Conservation (phyloP, 1,284 basidiomycete species). For the Microbotryum violaceum region DNA sequence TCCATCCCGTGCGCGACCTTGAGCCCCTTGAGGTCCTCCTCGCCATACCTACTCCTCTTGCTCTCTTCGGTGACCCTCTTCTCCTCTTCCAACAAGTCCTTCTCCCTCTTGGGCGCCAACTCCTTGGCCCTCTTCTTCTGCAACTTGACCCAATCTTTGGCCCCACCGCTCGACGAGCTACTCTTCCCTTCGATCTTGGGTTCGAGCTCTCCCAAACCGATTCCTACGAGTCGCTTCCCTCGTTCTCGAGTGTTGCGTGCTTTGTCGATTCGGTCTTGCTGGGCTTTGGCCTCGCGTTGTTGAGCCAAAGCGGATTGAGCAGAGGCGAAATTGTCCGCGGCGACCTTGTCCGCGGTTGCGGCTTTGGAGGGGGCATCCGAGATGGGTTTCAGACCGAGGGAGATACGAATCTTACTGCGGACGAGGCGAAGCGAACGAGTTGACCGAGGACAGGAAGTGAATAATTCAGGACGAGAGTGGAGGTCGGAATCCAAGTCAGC, state of each 20-base stretch:
- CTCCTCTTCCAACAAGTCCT: conserved; percentile 74
- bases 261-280: conserved; percentile 46
- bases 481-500: background rate
- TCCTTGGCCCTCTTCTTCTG: conserved; percentile 80
- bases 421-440: background rate
- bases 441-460: background rate
- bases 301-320: conserved; percentile 61
- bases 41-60: conserved; percentile 64
- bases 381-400: conserved; percentile 87
- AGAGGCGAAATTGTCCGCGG: conserved; percentile 70
- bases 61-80: conserved; percentile 59
- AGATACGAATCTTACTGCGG: conserved; percentile 74
- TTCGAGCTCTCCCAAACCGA: conserved; percentile 76
- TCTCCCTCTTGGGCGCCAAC: conserved; percentile 64
- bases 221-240: conserved; percentile 76
- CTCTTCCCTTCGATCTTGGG: conserved; percentile 47
- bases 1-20: conserved; percentile 95
- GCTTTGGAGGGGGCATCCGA: conserved; percentile 55
- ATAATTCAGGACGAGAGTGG: background rate
- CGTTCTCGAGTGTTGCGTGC: conserved; percentile 86
- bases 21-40: conserved; percentile 71
- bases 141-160: conserved; percentile 75
- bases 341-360: conserved; percentile 32
- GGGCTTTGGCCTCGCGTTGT: conserved; percentile 61
- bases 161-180: conserved; percentile 14